phyloP scores from a whole-genome alignment of 176 grass and related monocot genomes.

The Microstegium vimineum region DNA sequence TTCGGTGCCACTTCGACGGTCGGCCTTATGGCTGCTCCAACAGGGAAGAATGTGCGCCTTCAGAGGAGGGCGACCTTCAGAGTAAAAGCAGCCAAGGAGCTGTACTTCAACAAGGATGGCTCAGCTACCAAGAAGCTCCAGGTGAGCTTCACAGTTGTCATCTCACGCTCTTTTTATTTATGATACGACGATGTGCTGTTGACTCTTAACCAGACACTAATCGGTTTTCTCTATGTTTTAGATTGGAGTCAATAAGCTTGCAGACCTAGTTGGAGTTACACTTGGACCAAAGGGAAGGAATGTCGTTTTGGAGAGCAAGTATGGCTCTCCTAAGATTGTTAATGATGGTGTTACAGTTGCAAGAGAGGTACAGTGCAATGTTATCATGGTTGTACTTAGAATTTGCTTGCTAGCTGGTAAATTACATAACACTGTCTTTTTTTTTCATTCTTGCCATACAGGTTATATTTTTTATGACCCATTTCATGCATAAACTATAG shows the following conservation, averaged over 20 bases:
- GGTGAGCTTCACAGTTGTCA: conserved; percentile 21
- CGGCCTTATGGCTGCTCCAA: conserved; percentile 68
- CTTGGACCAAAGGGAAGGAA: conserved; percentile 95
- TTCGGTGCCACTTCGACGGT: conserved; percentile 64
- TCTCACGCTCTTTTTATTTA: neutral
- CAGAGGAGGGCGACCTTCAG: conserved; percentile 52
- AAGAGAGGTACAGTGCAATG: conserved; percentile 39
- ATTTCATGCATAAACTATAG: neutral
- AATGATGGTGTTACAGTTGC: conserved; percentile 76
- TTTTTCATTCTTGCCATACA: neutral
- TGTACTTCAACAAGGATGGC: conserved; percentile 97
- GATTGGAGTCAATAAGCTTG: conserved; percentile 86
- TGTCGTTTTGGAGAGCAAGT: conserved; percentile 94
- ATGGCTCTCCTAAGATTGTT: conserved; percentile 89
- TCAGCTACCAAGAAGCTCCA: conserved; percentile 93
- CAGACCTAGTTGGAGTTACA: conserved; percentile 87
- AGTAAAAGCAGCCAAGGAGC: conserved; percentile 76
- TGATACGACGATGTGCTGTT: neutral
- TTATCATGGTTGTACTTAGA: neutral
- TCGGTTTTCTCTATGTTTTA: conserved; percentile 15
- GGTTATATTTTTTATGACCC: neutral
- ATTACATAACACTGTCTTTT: neutral
- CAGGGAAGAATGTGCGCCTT: conserved; percentile 40
- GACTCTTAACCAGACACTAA: neutral
- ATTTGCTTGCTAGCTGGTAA: neutral